Evolutionary conservation across 192 early-diverging fungal genomes (phyloP).

Genomic region (Radiomyces spectabilis): DNA sequence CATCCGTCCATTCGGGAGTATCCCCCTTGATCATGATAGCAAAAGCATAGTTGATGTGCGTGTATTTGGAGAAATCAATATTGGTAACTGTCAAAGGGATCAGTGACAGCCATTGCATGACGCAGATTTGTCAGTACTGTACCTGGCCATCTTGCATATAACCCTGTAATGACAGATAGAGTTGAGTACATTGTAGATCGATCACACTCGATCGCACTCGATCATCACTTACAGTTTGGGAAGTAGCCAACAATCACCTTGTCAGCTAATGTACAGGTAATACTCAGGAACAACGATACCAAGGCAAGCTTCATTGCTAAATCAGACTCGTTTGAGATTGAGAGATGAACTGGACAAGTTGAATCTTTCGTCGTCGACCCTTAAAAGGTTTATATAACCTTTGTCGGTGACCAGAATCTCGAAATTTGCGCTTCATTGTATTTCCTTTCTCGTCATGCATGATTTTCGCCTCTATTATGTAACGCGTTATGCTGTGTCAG

Average conservation of each 20-base stretch:
- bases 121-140: not conserved
- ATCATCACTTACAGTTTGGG: constrained; percentile 14
- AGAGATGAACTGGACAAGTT: no score
- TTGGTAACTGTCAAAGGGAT: constrained; percentile 16
- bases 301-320: no score
- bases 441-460: no score
- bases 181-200: not conserved
- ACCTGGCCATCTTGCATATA: constrained; percentile 12
- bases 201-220: not conserved
- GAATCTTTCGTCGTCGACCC: no score
- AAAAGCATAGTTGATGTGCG: constrained; percentile 66
- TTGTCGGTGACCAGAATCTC: no score
- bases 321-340: no score
- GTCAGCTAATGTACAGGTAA: no score
- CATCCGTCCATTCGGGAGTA: constrained; percentile 24
- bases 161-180: constrained; percentile 8
- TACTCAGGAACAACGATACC: no score
- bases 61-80: constrained; percentile 46
- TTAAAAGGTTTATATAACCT: no score
- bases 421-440: no score
- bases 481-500: no score
- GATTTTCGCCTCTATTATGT: no score
- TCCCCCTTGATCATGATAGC: constrained; percentile 35
- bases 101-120: not conserved
- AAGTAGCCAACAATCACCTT: constrained; percentile 16